phyloP scores from a whole-genome alignment of 352 stramenopile species.

The Phytophthora fragariae region DNA sequence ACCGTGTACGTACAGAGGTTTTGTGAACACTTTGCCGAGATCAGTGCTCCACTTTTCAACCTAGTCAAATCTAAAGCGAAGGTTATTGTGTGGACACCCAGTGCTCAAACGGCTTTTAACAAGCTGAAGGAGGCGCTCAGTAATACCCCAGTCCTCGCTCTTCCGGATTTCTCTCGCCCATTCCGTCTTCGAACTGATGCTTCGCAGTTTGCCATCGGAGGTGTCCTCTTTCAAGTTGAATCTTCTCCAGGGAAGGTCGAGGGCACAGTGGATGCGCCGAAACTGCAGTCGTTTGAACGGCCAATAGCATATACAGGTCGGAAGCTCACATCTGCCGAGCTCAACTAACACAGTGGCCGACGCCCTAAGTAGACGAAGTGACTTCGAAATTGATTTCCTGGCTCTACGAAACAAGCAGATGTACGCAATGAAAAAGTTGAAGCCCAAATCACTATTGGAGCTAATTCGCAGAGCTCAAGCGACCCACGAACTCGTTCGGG shows the following conservation, averaged over 20 bases:
- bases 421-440: not conserved
- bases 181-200: conserved; percentile 11
- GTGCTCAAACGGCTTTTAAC: not conserved
- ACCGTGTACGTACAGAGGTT: conserved; percentile 9
- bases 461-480: conserved; percentile 4
- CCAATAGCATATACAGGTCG: conserved; percentile 13
- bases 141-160: not conserved
- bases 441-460: not conserved
- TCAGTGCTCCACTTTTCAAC: conserved; percentile 8
- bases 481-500: not conserved
- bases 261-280: not conserved
- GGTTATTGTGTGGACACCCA: conserved; percentile 1
- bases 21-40: not conserved
- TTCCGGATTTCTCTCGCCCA: not conserved
- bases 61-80: conserved; percentile 8
- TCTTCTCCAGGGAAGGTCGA: conserved; percentile 9
- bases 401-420: not conserved
- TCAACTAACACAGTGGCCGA: conserved; percentile 25
- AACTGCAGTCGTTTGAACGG: not conserved
- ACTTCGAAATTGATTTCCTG: conserved; percentile 20
- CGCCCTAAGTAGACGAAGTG: not conserved
- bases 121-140: not conserved
- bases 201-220: conserved; percentile 7
- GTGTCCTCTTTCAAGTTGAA: conserved; percentile 4
- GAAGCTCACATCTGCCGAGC: conserved; percentile 14